Evolutionary conservation across 2,329 filamentous ascomycete genomes (phyloP), one percentile per base, ranked within the genome.

Genomic region (Ophiosphaerella herpotricha): DNA sequence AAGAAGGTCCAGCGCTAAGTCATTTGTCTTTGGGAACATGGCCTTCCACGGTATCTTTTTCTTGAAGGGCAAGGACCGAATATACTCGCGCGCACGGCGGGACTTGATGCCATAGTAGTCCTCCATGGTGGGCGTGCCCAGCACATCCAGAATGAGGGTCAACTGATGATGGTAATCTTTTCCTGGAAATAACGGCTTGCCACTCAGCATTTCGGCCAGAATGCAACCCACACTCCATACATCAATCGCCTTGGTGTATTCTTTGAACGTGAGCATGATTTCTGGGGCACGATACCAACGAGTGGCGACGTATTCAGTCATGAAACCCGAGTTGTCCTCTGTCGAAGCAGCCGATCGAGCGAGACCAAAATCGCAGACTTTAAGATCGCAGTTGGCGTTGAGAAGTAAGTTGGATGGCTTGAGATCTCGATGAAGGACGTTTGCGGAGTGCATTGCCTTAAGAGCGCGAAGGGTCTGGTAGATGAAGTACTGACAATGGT

Each of bases 41-140:
- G 89, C 90, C 74, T 94, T 90, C 85, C 97, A 94, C 0, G 94
- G 92, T 40, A 97, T 95, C 86, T 97, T 97, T 87, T 97, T 97
- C 85, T 97, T 97, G 82, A 97, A 97, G 14, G 94, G 93, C 39
- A 97, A 84, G 46, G 92, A 97, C 55, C 94, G 91, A 72, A 99
- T 99, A 79, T 99, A 99, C 78, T 99, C 94, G 59, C 94, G 86
- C 43, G 94, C 94, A 68, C 94, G 90, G 60, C 94, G 89, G 46
- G 94, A 97, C 80, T 99, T 99, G 84, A 99, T 99, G 60, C 94
- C 94, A 68, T 99, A 99, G 83, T 99, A 99, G 74, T 99, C 94
- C 75, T 99, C 94, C 94, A 99, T 99, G 11, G 94, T 99, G 2
- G 94, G 94, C 3, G 94, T 99, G 58, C 94, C 94, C 52, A 99